Percentiles rank a stretch among this genome's conserved stretches.
These are phyloP conservation scores for Ascocoryne sarcoides DNA, from an alignment of 2,329 filamentous ascomycete species.

Conservation along the genomic window DNA sequence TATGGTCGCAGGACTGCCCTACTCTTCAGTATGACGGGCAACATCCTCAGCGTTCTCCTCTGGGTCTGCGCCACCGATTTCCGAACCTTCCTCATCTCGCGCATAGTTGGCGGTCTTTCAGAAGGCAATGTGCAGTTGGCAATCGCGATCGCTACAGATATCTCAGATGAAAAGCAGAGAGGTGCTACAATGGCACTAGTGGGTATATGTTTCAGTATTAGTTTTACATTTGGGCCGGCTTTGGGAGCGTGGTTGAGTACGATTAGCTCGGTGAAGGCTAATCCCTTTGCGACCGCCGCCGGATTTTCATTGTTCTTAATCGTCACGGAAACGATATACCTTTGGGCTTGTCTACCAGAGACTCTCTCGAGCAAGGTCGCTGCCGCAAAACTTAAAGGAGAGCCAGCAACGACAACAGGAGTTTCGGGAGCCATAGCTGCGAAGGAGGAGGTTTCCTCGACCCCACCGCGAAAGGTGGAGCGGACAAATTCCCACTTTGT, in stretches of 20 bases:
- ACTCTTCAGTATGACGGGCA: slow-evolving; percentile 84
- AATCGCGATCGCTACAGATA: slow-evolving; percentile 92
- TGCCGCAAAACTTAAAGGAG: slow-evolving; percentile 18
- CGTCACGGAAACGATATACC: slow-evolving; percentile 76
- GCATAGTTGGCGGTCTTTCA: slow-evolving; percentile 83
- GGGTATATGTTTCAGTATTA: slow-evolving; percentile 91
- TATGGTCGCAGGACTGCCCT: slow-evolving; percentile 82
- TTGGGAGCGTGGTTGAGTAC: slow-evolving; percentile 79
- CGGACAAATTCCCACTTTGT: slow-evolving; percentile 72
- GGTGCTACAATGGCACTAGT: slow-evolving; percentile 94
- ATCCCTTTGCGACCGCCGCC: slow-evolving; percentile 90
- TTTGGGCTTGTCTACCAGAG: slow-evolving; percentile 79
- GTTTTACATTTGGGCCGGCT: slow-evolving; percentile 92
- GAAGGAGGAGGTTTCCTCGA: slow-evolving; percentile 21
- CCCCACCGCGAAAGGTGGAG: slow-evolving; percentile 15
- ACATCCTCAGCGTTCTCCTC: slow-evolving; percentile 84
- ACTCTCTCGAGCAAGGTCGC: slow-evolving; percentile 58
- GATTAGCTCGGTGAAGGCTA: slow-evolving; percentile 69
- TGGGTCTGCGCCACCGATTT: slow-evolving; percentile 95
- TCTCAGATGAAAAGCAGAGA: slow-evolving; percentile 75
- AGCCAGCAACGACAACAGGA: slow-evolving; percentile 18
- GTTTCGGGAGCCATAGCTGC: slow-evolving; percentile 6
- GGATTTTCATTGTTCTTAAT: slow-evolving; percentile 80
- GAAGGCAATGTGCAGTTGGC: slow-evolving; percentile 97
- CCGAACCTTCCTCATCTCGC: slow-evolving; percentile 87